Evolutionary conservation across 257 asterid genomes (phyloP).

Genomic region (Solanum chmielewskii): DNA sequence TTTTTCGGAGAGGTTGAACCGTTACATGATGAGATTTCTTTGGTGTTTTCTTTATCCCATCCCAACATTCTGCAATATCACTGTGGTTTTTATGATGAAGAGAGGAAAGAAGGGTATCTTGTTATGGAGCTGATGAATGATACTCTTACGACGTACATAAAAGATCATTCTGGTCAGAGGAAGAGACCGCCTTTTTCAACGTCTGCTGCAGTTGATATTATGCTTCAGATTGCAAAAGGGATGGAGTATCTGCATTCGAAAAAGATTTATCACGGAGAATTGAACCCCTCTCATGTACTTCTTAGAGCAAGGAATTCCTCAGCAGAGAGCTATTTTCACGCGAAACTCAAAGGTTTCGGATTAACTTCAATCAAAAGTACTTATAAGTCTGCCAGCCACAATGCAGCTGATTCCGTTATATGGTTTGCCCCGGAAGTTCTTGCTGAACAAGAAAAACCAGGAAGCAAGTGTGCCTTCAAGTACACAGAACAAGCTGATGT

Average conservation of each 20-base stretch:
- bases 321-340: conserved; percentile 39
- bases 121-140: conserved; percentile 82
- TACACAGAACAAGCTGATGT: conserved; percentile 71
- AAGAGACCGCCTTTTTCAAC: conserved; percentile 46
- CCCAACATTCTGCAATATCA: conserved; percentile 58
- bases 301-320: conserved; percentile 36
- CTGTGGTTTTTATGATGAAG: conserved; percentile 74
- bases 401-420: conserved; percentile 37
- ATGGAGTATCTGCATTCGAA: conserved; percentile 79
- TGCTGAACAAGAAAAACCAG: conserved; percentile 42
- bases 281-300: conserved; percentile 66
- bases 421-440: conserved; percentile 87
- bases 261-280: conserved; percentile 55
- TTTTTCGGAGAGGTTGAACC: conserved; percentile 62
- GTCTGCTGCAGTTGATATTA: conserved; percentile 61
- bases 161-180: conserved; percentile 52
- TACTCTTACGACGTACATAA: conserved; percentile 44
- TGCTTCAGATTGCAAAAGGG: conserved; percentile 85
- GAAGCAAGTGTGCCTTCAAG: conserved; percentile 9
- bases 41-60: conserved; percentile 50
- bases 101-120: conserved; percentile 72
- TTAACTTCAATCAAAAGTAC: conserved; percentile 29
- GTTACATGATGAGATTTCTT: conserved; percentile 33
- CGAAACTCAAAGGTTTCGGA: conserved; percentile 54
- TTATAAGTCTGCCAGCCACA: conserved; percentile 3